A percentile compares a stretch with the other conserved stretches of the same genome.
phyloP scores from a whole-genome alignment of 768 basidiomycete species.

The Dioszegia hungarica region DNA sequence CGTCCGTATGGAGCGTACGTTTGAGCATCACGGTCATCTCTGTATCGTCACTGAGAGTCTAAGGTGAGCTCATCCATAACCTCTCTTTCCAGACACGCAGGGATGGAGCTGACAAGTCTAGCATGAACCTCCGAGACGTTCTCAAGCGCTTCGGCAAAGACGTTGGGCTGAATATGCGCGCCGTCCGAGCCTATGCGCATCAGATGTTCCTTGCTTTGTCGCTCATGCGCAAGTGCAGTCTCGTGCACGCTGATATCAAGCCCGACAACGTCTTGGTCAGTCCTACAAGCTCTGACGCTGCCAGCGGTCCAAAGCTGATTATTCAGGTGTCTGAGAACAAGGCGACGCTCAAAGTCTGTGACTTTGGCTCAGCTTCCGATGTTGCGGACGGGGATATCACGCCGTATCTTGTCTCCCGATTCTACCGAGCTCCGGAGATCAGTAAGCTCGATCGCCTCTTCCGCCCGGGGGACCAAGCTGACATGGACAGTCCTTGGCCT shows the following conservation, averaged over 20 bases:
- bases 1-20: constrained; percentile 84
- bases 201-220: constrained; percentile 87
- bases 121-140: constrained; percentile 97
- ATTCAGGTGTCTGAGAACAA: constrained; percentile 90
- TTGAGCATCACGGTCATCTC: constrained; percentile 94
- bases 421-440: constrained; percentile 98
- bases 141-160: constrained; percentile 98
- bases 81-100: neutral
- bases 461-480: too few species aligned
- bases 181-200: constrained; percentile 97
- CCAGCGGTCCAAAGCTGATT: neutral
- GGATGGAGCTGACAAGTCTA: constrained; percentile 41
- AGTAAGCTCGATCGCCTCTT: constrained; percentile 57
- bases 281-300: constrained; percentile 27
- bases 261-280: constrained; percentile 93
- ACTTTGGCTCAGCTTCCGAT: constrained; percentile 94
- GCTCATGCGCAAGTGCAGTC: constrained; percentile 76
- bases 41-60: constrained; percentile 93
- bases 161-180: constrained; percentile 88
- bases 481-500: constrained; percentile 93
- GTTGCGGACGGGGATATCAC: constrained; percentile 86
- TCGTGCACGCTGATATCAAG: constrained; percentile 98
- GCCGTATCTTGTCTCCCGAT: constrained; percentile 93
- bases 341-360: constrained; percentile 87
- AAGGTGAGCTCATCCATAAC: constrained; percentile 57